phyloP scores from a whole-genome alignment of 345 rosid species.

The Eucalyptus polyanthemos region DNA sequence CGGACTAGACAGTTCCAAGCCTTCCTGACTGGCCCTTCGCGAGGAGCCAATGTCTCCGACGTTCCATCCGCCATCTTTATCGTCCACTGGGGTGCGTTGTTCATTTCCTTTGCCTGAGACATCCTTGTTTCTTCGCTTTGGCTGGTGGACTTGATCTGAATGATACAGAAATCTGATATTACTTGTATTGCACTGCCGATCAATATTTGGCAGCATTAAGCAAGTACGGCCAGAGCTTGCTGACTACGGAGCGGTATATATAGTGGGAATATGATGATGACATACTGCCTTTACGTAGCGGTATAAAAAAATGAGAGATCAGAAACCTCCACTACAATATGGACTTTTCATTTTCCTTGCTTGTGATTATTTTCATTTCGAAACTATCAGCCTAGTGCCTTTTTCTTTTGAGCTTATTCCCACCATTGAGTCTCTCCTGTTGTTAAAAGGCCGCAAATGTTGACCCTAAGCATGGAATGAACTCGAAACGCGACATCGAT shows the following conservation, averaged over 20 bases:
- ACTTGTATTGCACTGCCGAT: not conserved
- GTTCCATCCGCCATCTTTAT: constrained; percentile 27
- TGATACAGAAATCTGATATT: not conserved
- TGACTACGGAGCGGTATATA: not conserved
- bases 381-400: not conserved
- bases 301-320: not conserved
- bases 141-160: not conserved
- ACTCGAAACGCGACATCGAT: not conserved
- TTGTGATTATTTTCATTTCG: not conserved
- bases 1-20: constrained; percentile 9
- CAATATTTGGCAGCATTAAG: not conserved
- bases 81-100: constrained; percentile 26
- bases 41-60: constrained; percentile 17
- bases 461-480: not conserved
- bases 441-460: not conserved
- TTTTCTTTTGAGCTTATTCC: not conserved
- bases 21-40: not conserved
- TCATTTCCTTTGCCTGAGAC: constrained; percentile 6
- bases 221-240: not conserved
- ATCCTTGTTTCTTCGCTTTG: not conserved
- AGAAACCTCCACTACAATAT: not conserved
- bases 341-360: not conserved
- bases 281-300: not conserved
- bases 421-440: not conserved
- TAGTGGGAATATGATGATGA: not conserved